These are phyloP conservation scores for Gossypium laxum DNA, from an alignment of 441 rosid species.

Conservation along the genomic window DNA sequence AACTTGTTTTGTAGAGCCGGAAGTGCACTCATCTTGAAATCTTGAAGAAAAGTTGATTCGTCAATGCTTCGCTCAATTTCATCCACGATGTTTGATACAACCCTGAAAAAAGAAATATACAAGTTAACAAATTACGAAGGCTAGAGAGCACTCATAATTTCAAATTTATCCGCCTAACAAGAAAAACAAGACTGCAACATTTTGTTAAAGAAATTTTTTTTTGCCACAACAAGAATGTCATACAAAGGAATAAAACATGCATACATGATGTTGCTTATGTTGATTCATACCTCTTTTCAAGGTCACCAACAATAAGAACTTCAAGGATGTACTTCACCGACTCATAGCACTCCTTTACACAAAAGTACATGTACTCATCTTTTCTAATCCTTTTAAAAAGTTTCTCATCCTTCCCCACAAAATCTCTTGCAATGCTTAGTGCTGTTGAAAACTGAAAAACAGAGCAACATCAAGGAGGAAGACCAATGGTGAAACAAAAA, in stretches of 20 bases:
- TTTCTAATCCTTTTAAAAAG: constrained; percentile 63
- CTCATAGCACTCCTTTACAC: constrained; percentile 80
- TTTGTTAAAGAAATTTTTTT: not conserved
- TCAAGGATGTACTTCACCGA: constrained; percentile 74
- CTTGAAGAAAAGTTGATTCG: constrained; percentile 56
- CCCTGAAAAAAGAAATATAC: constrained; percentile 33
- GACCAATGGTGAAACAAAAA: constrained; percentile 8
- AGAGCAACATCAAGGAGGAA: constrained; percentile 24
- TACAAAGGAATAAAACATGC: constrained; percentile 2
- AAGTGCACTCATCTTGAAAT: constrained; percentile 72
- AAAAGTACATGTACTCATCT: constrained; percentile 80
- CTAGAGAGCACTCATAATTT: constrained; percentile 4
- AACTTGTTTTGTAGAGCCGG: constrained; percentile 56
- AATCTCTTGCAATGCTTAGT: constrained; percentile 76
- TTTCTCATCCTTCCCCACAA: constrained; percentile 52
- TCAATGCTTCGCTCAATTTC: constrained; percentile 72
- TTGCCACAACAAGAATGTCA: not conserved
- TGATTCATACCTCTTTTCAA: constrained; percentile 63
- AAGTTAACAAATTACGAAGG: constrained; percentile 13
- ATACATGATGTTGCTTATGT: not conserved
- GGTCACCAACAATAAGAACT: constrained; percentile 65
- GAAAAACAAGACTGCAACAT: not conserved
- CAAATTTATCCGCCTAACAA: constrained; percentile 5
- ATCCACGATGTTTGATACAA: constrained; percentile 40
- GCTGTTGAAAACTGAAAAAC: constrained; percentile 69